Base-by-base conservation (phyloP, 768 basidiomycete genomes). In the Russula vinacea region DNA sequence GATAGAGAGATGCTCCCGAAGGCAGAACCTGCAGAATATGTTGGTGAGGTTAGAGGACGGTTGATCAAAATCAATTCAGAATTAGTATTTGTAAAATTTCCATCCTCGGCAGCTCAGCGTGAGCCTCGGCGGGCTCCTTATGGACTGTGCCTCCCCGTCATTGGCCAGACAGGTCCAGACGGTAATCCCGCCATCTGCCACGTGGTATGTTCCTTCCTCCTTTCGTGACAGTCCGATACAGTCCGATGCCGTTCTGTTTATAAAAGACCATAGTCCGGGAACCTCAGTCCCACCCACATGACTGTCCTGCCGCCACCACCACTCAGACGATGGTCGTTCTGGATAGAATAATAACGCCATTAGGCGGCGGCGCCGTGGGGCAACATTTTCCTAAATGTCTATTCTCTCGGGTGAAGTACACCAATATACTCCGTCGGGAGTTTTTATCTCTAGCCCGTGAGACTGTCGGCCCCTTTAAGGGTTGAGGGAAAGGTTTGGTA, bases 111-210 rank as follows among this genome's bases (percentile, higher is more conserved):
- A 11, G 29, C 11, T 44, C 55, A 35, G 56, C 50, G 42, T 29
- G 19, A 17, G 22, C 24, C 54, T 22, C 45, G 17, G 17, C 40
- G 24, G 14, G 54, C 35, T 16, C n/a, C 44, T n/a, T n/a, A 44
- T 9, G 44, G 44, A 42, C 8, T 19, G 55, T 29, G 17, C 56
- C n/a, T 22, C 42, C 7, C 11, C 47, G 14, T 29, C 32, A 35
- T 44, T n/a, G 45, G 33, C n/a, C 8, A 19, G n/a, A n/a, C n/a
- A n/a, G n/a, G n/a, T n/a, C n/a, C n/a, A n/a, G n/a, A n/a, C n/a
- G n/a, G n/a, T n/a, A n/a, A 19, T 44, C 45, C 32, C 44, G 45
- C 33, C 44, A 49, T 58, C 49, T n/a, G 57, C 7, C 57, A 58
- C 56, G 56, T 58, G 44, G 44, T 29, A 11, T 60, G 19, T 33